These are phyloP conservation scores for Mucor velutinosus DNA, from an alignment of 371 early-diverging fungal species.

Conservation along the genomic window DNA sequence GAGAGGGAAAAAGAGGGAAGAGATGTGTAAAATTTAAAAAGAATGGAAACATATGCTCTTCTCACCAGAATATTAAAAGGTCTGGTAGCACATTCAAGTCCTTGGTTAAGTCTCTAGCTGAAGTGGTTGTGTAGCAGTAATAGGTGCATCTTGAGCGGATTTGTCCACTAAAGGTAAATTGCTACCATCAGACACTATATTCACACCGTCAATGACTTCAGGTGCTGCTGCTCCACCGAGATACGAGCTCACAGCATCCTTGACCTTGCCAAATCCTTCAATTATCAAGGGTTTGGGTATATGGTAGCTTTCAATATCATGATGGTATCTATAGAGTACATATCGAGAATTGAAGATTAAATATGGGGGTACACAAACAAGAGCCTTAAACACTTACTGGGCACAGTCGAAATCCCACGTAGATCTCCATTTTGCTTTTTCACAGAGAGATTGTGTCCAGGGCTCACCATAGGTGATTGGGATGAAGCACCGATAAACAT, in stretches of 20 bases:
- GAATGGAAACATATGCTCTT: constrained; percentile 12
- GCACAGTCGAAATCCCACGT: constrained; percentile 74
- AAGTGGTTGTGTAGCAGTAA: background rate
- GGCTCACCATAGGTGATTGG: constrained; percentile 86
- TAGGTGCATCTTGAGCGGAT: background rate
- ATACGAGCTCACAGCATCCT: constrained; percentile 39
- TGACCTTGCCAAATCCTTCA: constrained; percentile 32
- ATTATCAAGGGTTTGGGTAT: constrained; percentile 13
- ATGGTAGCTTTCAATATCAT: constrained; percentile 30
- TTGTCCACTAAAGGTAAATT: background rate
- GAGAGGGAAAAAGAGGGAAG: background rate
- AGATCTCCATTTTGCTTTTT: constrained; percentile 75
- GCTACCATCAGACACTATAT: constrained; percentile 39
- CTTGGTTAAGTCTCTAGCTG: background rate
- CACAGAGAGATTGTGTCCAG: constrained; percentile 72
- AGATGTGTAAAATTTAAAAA: background rate
- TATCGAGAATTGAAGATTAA: background rate
- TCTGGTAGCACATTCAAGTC: background rate
- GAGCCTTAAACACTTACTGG: constrained; percentile 22
- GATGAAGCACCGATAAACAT: constrained; percentile 68
- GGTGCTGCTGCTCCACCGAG: constrained; percentile 33
- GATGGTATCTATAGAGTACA: constrained; percentile 33
- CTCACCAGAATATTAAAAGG: constrained; percentile 4
- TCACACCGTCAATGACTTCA: constrained; percentile 36
- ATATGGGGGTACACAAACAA: background rate